These are phyloP conservation scores for Trichoderma atroviride DNA, from an alignment of 2,329 filamentous ascomycete species.

Conservation along the genomic window DNA sequence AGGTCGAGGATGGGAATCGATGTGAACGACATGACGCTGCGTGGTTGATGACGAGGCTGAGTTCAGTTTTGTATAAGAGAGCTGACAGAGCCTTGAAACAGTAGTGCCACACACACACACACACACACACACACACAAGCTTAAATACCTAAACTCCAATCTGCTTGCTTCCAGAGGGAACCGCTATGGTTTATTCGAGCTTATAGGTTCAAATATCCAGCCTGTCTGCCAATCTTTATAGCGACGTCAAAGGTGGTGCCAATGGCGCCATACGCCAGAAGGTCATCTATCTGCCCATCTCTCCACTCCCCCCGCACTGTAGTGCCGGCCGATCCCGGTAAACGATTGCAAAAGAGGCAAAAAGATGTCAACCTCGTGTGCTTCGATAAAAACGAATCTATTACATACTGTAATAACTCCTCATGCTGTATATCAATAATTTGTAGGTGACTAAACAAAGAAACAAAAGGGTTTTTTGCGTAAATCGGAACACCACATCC, in stretches of 20 bases:
- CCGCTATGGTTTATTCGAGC: neutral
- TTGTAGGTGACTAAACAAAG: neutral
- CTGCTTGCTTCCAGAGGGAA: neutral
- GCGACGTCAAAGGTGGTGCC: neutral
- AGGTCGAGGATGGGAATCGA: constrained; percentile 79
- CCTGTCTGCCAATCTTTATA: neutral
- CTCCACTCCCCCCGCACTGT: constrained; percentile 17
- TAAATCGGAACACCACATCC: neutral
- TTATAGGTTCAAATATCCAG: neutral
- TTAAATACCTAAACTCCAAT: neutral
- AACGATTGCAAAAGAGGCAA: neutral
- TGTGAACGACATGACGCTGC: constrained; percentile 64
- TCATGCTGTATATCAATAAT: constrained; percentile 6
- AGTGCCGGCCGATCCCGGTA: neutral
- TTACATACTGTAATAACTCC: neutral
- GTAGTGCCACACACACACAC: neutral
- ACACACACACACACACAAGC: neutral
- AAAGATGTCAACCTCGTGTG: neutral
- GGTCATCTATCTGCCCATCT: neutral
- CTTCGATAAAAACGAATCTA: neutral
- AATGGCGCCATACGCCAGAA: constrained; percentile 7
- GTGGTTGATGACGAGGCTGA: neutral
- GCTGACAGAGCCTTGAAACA: neutral
- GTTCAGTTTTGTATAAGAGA: neutral
- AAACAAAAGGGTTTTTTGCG: neutral